These are phyloP conservation scores for Hymenoscyphus linearis DNA, from an alignment of 2,329 filamentous ascomycete species.

Conservation along the genomic window DNA sequence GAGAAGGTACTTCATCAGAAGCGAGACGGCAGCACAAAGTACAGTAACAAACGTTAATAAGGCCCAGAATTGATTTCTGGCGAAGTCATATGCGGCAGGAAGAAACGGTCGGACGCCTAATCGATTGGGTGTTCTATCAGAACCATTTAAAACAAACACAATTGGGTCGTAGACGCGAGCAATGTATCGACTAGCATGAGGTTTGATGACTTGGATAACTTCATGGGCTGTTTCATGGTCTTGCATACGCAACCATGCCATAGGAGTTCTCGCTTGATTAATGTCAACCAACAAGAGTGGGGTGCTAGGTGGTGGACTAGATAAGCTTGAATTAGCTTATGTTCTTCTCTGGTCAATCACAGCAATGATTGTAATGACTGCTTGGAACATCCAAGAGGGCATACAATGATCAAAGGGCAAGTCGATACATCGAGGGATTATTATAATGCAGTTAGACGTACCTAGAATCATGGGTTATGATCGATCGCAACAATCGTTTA, in stretches of 20 bases:
- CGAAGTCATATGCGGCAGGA: constrained; percentile 62
- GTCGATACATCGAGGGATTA: not conserved
- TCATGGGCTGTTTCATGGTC: constrained; percentile 75
- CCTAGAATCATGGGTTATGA: constrained; percentile 9
- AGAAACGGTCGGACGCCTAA: constrained; percentile 43
- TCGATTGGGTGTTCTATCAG: constrained; percentile 54
- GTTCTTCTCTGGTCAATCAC: too few relatives aligned
- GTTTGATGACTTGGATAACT: constrained; percentile 71
- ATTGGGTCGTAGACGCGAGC: constrained; percentile 71
- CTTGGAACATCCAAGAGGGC: too few relatives aligned
- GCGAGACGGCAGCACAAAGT: constrained; percentile 56
- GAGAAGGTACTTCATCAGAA: constrained; percentile 70
- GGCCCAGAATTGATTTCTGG: constrained; percentile 50
- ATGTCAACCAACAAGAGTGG: constrained; percentile 51
- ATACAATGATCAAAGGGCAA: too few relatives aligned
- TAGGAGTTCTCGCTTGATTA: constrained; percentile 70
- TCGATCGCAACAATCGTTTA: constrained; percentile 32
- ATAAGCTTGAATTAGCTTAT: not conserved
- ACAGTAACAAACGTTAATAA: constrained; percentile 61
- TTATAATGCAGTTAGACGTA: not conserved
- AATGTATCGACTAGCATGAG: constrained; percentile 63
- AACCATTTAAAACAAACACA: constrained; percentile 64
- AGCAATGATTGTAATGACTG: too few relatives aligned
- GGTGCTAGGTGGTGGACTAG: constrained; percentile 18
- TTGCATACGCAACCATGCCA: constrained; percentile 70